Evolutionary conservation across 2,329 filamentous ascomycete genomes (phyloP).

Genomic region (Alternaria sp.): DNA sequence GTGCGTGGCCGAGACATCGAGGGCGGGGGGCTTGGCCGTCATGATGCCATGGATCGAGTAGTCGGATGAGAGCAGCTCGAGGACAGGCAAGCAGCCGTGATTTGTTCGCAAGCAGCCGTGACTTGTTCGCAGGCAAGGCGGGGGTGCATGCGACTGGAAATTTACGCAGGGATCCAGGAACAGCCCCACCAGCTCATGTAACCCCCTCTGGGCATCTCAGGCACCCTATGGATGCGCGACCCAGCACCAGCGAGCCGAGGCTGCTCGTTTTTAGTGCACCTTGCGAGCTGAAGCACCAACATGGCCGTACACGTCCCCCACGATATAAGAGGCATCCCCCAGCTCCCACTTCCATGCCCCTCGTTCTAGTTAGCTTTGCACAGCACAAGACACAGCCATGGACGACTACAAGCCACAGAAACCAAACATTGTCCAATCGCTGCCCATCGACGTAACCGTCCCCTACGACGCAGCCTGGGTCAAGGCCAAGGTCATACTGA

Average conservation of each 20-base stretch:
- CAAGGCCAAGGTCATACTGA: conserved; percentile 49
- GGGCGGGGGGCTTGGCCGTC: neutral
- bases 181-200: conserved; percentile 1
- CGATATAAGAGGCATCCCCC: neutral
- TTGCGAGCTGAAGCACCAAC: neutral
- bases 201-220: no score
- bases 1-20: conserved; percentile 21
- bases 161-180: conserved; percentile 12
- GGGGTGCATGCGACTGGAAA: conserved; percentile 1
- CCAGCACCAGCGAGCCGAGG: neutral
- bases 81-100: no score
- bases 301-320: neutral
- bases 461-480: conserved; percentile 50
- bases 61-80: no score
- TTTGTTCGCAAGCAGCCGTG: no score
- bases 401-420: conserved; percentile 32
- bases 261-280: neutral
- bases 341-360: neutral
- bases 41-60: neutral
- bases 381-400: conserved; percentile 22
- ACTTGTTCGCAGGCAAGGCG: neutral
- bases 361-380: neutral
- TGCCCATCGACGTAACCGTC: conserved; percentile 48
- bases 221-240: neutral
- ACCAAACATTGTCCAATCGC: conserved; percentile 46